Conservation (phyloP, 306 rosid genomes). For the Oxytropis ochrocephala region DNA sequence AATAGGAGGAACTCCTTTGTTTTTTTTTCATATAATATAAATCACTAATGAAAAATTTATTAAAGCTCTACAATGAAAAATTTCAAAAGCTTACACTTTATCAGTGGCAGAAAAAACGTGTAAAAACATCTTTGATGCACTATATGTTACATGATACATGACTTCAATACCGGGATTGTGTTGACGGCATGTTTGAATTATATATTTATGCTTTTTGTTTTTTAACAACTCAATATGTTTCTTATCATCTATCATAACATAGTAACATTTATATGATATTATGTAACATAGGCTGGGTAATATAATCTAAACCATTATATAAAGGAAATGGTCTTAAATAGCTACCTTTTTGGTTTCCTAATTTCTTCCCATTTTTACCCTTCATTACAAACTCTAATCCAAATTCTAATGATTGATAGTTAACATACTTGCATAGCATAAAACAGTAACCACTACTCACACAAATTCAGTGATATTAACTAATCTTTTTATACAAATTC, state of each 20-base stretch:
- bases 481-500: no score
- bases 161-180: not conserved
- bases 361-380: no score
- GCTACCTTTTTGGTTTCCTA: no score
- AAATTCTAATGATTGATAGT: no score
- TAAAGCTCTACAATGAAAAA: not conserved
- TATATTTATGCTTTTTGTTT: not conserved
- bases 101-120: not conserved
- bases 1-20: not conserved
- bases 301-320: not conserved
- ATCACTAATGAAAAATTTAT: constrained; percentile 6
- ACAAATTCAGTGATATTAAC: no score
- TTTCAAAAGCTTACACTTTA: not conserved
- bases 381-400: no score
- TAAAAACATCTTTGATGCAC: not conserved
- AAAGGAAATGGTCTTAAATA: no score
- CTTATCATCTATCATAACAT: not conserved
- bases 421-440: no score
- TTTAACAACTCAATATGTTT: not conserved
- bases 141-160: not conserved
- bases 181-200: not conserved
- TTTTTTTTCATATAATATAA: not conserved
- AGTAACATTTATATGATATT: not conserved
- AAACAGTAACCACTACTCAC: no score
- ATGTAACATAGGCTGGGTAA: not conserved